A percentile compares a stretch with the other conserved stretches of the same genome.
Conservation (phyloP, 192 early-diverging fungal species). For the Dissophora globulifera region DNA sequence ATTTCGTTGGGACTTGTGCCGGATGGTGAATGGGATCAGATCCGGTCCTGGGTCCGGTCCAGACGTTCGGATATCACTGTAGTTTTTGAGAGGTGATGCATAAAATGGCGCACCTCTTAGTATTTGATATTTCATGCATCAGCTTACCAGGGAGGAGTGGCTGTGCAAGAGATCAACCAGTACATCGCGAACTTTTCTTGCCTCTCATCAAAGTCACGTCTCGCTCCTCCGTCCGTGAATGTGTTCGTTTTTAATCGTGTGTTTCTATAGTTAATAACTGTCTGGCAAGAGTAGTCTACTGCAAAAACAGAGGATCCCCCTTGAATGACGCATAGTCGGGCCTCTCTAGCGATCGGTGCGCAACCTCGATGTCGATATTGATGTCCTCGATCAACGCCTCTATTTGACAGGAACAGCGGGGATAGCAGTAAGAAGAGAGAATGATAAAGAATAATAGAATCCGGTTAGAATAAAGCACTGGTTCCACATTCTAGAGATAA, state of each 20-base stretch:
- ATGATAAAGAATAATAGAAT: constrained; percentile 5
- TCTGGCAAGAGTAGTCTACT: too few species aligned
- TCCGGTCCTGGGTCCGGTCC: constrained; percentile 5
- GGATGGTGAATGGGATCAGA: constrained; percentile 16
- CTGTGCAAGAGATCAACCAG: too few species aligned
- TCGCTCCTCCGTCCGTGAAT: too few species aligned
- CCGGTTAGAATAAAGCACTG: too few species aligned
- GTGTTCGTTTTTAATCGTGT: too few species aligned
- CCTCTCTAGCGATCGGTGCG: constrained; percentile 72
- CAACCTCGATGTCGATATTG: constrained; percentile 86
- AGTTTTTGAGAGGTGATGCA: constrained; percentile 22
- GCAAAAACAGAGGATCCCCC: constrained; percentile 50
- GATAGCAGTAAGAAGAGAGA: constrained; percentile 1
- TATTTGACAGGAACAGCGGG: constrained; percentile 24
- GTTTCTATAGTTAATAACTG: constrained; percentile 9
- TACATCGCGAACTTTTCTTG: too few species aligned
- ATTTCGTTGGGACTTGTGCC: constrained; percentile 19
- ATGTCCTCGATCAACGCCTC: constrained; percentile 95
- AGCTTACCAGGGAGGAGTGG: too few species aligned
- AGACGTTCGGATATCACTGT: constrained; percentile 17
- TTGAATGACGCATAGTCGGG: constrained; percentile 64
- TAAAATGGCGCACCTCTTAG: not conserved
- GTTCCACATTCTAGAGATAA: too few species aligned
- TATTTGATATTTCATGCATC: too few species aligned
- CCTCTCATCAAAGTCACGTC: too few species aligned